Evolutionary conservation across 345 rosid species (phyloP), one percentile per base, ranked within the genome.

Genomic region (Brassica carinata): DNA sequence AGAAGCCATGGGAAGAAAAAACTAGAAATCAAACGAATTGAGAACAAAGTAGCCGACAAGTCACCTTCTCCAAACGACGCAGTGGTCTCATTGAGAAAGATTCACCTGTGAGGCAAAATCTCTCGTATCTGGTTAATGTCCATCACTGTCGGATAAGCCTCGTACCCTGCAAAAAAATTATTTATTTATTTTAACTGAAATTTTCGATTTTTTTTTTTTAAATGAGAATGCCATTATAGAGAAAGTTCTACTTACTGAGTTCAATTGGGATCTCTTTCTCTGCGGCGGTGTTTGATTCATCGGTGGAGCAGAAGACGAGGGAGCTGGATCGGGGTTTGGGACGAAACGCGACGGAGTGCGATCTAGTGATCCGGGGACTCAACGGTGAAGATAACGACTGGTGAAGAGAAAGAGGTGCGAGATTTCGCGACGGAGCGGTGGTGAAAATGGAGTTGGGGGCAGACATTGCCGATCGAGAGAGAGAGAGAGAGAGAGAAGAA

Each of bases 101-200:
- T 23, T 57, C 23, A 92, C 98, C 98, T 87, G 84, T 93, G 98
- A 17, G 99, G 99, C 74, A 96, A 83, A 81, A 96, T 91, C 67
- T 93, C 94, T 75, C 85, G 90, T 76, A 96, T 93, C 91, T 90
- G 88, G 79, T 96, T 93, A 57, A 93, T 90, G 73, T 96, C 97
- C 94, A 96, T 87, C 78, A 96, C 97, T 9, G 83, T 68, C 5
- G 82, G 81, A 66, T 14, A 84, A 3, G 81, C 83, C 72, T 73
- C 83, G 34, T 80, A 83, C 61, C 75, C 86, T 83, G 81, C 1
- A 8, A 77, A 45, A 34, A 2, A 27, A 2, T 14, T 65, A 53
- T 53, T 38, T 0, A 63, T 10, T 33, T 33, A 8, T 10, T 57
- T 59, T 45, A 0, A 11, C 0, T 15, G 1, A 6, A 65, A 31